Conservation (phyloP, 371 early-diverging fungal species). For the Actinomortierella ambigua region DNA sequence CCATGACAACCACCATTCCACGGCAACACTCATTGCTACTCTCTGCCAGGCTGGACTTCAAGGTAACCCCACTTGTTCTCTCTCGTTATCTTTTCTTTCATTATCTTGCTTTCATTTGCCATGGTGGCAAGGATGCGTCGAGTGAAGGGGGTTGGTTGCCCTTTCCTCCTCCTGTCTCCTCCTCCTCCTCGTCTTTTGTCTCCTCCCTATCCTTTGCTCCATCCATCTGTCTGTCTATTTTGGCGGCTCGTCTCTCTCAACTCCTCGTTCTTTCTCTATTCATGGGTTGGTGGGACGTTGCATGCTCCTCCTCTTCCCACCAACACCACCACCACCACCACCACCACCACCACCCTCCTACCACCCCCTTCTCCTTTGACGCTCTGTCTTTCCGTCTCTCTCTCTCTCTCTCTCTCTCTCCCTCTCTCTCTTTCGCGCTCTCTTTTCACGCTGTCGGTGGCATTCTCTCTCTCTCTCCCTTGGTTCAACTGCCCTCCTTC, state of each 20-base stretch:
- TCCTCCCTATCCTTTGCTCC: too few relatives aligned
- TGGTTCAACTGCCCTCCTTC: neutral
- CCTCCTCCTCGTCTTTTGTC: too few relatives aligned
- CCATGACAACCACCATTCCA: too few relatives aligned
- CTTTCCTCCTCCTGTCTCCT: too few relatives aligned
- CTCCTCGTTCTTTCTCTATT: slow-evolving; percentile 2
- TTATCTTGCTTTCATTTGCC: too few relatives aligned
- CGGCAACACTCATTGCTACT: too few relatives aligned
- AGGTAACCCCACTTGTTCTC: too few relatives aligned
- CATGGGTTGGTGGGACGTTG: neutral
- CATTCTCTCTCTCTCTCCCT: slow-evolving; percentile 1
- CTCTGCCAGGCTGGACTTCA: too few relatives aligned
- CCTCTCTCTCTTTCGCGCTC: neutral
- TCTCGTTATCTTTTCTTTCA: too few relatives aligned
- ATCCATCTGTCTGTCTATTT: too few relatives aligned
- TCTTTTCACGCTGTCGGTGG: neutral
- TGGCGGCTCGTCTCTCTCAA: slow-evolving; percentile 1
- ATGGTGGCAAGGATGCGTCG: too few relatives aligned
- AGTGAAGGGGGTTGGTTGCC: too few relatives aligned
- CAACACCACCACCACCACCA: neutral
- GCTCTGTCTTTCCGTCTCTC: slow-evolving; percentile 2
- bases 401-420: slow-evolving; percentile 2
- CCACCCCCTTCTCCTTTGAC: neutral
- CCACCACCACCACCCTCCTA: neutral
- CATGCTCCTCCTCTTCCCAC: neutral